Evolutionary conservation across 352 stramenopile species (phyloP), one percentile per base, ranked within the genome.

Genomic region (Phytophthora vignae): DNA sequence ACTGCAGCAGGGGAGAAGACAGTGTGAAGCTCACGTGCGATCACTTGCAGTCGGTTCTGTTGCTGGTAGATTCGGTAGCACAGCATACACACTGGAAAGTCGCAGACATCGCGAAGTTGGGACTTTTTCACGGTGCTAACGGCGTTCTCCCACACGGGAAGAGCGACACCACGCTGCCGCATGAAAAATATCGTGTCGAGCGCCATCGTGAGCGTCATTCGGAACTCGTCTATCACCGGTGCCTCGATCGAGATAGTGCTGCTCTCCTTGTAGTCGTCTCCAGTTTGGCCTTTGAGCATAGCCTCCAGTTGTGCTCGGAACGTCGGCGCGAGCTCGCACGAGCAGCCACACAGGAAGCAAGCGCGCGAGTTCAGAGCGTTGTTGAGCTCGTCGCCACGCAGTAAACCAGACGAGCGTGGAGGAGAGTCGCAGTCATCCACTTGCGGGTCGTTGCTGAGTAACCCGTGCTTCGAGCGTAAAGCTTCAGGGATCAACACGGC

Each of bases 131-230:
- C 69, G 3, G 71, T 62, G n/a, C 78, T 74, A 4, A 90, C 72
- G 0, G 83, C 82, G n/a, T 57, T 70, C 60, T 96, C 87, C 89
- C 89, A 96, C 15, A 73, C 62, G 0, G 73, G 36, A 0, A 94
- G 63, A n/a, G 69, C 58, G 4, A 90, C 65, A 2, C 83, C 89
- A 7, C 89, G 85, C 49, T 94, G 85, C 6, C 87, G 81, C 40
- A 94, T 73, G 14, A 85, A 67, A 42, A 83, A 91, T 6, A 96
- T 81, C 22, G 87, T 93, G 3, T 91, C 78, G 4, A 86, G 59
- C 1, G 81, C 86, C 87, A 95, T 96, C 8, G 91, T 94, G 53
- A 92, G 62, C 9, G 85, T 95, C 87, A 96, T 92, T 25, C 84
- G 75, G 52, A 91, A 93, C 57, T 88, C 82, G 0, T 80, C 65